Conservation (phyloP, 139 green algal genomes). For the Nannochloris sp. region DNA sequence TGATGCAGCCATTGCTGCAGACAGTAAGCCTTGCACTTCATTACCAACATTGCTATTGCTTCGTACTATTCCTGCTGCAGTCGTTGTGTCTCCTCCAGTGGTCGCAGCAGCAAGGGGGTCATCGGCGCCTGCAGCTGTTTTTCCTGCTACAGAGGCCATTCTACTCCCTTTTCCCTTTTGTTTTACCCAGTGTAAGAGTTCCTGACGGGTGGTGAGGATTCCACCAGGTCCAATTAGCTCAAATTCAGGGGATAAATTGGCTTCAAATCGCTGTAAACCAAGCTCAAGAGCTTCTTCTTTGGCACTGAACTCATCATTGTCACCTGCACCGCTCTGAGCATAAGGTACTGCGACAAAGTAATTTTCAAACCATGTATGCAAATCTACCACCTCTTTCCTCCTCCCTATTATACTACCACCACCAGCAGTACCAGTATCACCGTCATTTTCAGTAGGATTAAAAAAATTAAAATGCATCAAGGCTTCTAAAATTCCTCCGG, state of each 20-base stretch:
- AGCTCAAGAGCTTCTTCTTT: not conserved
- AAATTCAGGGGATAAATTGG: not conserved
- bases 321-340: not conserved
- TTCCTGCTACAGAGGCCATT: not conserved
- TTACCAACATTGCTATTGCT: not conserved
- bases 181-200: not conserved
- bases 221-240: not conserved
- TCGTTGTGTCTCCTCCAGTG: too few relatives aligned
- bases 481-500: slow-evolving; percentile 79
- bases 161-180: not conserved
- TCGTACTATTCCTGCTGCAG: too few relatives aligned
- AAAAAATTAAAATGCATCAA: slow-evolving; percentile 58
- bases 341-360: not conserved
- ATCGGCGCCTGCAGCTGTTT: not conserved
- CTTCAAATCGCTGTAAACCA: not conserved
- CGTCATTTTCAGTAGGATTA: not conserved
- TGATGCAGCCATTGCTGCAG: not conserved
- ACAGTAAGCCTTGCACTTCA: not conserved
- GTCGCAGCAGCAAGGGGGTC: too few relatives aligned
- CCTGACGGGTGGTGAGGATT: not conserved
- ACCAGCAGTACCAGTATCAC: not conserved
- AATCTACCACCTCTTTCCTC: not conserved
- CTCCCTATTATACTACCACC: not conserved
- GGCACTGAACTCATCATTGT: not conserved
- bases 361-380: not conserved